Base-by-base conservation (phyloP, 352 stramenopile genomes). In the Globisporangium spiculum region DNA sequence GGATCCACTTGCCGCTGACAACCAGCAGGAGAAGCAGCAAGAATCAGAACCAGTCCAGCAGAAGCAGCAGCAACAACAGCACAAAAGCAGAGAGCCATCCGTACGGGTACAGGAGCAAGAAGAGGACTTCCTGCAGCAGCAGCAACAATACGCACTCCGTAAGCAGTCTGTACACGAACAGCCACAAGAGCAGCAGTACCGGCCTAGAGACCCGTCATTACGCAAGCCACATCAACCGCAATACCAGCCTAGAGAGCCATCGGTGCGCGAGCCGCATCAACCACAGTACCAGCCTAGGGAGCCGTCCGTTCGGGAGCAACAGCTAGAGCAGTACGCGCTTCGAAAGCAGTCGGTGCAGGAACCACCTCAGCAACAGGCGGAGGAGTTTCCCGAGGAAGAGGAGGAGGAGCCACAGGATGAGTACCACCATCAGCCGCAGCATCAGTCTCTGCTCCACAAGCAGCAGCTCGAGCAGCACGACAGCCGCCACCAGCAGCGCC, bases 401-500 rank as follows among this genome's bases (percentile, higher is more conserved):
- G 22, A 16, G 9, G 22, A 58, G 24, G 52, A 34, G 14, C 52
- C 26, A 24, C 52, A 58, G 22, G 12, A 58, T n/a, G 52, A 58
- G 26, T 22, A 52, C 18, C 44, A 60, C 16, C 8, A 4, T 3
- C 57, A 66, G 20, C 60, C 32, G 3, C 60, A 34, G 32, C 63
- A 61, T 10, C 62, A 52, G 52, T 5, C 52, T 18, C 12, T 62
- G n/a, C 63, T 67, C 3, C 63, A 67, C 63, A 67, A 67, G 52
- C 9, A 80, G 71, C 26, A 81, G 75, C 58, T 81, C 67, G n/a
- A 79, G 74, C 53, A 78, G 73, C 26, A 77, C 70, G 10, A 46
- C n/a, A 71, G 52, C 16, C 60, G 44, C n/a, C 56, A 60, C 38
- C 22, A 57, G 24, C 61, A 36, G 12, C 61, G n/a, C 44, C 32